phyloP scores from a whole-genome alignment of 2,329 filamentous ascomycete species.

The Aureobasidium sp. region DNA sequence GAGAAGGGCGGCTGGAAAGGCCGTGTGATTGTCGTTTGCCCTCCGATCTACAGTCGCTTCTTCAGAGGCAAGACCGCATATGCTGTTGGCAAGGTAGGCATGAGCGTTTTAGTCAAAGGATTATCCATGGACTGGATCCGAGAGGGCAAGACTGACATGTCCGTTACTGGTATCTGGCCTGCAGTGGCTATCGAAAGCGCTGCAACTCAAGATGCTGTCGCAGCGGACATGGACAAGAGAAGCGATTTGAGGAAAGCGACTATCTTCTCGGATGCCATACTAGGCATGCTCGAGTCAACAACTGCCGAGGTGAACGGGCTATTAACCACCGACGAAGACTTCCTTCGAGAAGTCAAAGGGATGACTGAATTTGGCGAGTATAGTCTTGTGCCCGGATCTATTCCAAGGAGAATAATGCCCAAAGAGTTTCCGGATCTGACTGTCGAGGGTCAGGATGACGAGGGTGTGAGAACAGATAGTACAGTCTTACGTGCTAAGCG shows the following conservation, averaged over 20 bases:
- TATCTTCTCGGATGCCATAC: constrained; percentile 73
- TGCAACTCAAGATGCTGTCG: constrained; percentile 54
- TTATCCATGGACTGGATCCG: constrained; percentile 74
- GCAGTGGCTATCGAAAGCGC: constrained; percentile 69
- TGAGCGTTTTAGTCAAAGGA: constrained; percentile 75
- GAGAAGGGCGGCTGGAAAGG: constrained; percentile 42
- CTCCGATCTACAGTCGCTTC: constrained; percentile 79
- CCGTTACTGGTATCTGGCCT: constrained; percentile 77
- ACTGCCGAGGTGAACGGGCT: constrained; percentile 60
- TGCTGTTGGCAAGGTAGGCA: constrained; percentile 68
- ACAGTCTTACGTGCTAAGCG: constrained; percentile 26
- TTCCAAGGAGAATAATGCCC: constrained; percentile 74
- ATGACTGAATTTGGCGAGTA: constrained; percentile 68
- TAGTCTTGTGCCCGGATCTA: constrained; percentile 55
- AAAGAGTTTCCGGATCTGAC: constrained; percentile 58
- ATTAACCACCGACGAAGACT: constrained; percentile 73
- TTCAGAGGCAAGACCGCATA: constrained; percentile 82
- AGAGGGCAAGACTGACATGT: constrained; percentile 60
- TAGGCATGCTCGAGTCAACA: constrained; percentile 61
- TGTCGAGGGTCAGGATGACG: constrained; percentile 73
- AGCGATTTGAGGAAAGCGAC: constrained; percentile 33
- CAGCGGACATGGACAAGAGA: constrained; percentile 22
- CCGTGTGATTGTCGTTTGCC: constrained; percentile 70
- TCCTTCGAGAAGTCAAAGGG: constrained; percentile 57
- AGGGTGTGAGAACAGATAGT: constrained; percentile 67